Percentiles rank a stretch among this genome's conserved stretches.
phyloP scores from a whole-genome alignment of 176 grass and related monocot genomes.

The Ensete glaucum region DNA sequence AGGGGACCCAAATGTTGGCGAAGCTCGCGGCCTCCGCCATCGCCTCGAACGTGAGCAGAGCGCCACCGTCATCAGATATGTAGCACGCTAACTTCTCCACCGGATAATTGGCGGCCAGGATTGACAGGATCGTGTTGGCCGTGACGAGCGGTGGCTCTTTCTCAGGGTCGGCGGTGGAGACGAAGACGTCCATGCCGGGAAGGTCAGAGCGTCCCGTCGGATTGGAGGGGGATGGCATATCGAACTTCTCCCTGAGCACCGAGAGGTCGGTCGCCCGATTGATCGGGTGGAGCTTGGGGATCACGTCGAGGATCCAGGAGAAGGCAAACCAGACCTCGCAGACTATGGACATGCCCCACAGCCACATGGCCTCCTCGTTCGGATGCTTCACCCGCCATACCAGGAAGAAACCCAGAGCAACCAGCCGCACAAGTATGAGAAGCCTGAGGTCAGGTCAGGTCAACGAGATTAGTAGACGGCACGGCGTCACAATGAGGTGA shows the following conservation, averaged over 20 bases:
- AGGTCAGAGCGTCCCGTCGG: slow-evolving; percentile 77
- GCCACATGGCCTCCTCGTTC: slow-evolving; percentile 83
- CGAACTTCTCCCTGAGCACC: slow-evolving; percentile 87
- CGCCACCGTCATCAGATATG: slow-evolving; percentile 82
- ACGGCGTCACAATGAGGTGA: not conserved
- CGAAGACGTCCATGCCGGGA: slow-evolving; percentile 81
- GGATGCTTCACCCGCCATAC: slow-evolving; percentile 71
- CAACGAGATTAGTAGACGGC: not conserved
- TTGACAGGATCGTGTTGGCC: slow-evolving; percentile 86
- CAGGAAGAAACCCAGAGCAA: slow-evolving; percentile 81
- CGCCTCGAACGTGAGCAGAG: slow-evolving; percentile 85
- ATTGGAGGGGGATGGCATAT: slow-evolving; percentile 54
- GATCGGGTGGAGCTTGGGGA: slow-evolving; percentile 84
- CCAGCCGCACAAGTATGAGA: slow-evolving; percentile 62
- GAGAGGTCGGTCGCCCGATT: slow-evolving; percentile 71
- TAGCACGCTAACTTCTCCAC: slow-evolving; percentile 95
- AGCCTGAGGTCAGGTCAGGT: slow-evolving; percentile 21
- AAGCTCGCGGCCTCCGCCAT: slow-evolving; percentile 97
- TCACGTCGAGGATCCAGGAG: slow-evolving; percentile 83
- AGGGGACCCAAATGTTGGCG: slow-evolving; percentile 90
- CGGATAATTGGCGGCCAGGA: slow-evolving; percentile 77
- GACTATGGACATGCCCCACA: slow-evolving; percentile 95
- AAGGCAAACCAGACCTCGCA: slow-evolving; percentile 99
- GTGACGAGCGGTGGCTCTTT: slow-evolving; percentile 92
- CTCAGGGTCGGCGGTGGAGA: slow-evolving; percentile 90